Conservation (phyloP, 2,329 filamentous ascomycete genomes). For the Penicillium sp. region DNA sequence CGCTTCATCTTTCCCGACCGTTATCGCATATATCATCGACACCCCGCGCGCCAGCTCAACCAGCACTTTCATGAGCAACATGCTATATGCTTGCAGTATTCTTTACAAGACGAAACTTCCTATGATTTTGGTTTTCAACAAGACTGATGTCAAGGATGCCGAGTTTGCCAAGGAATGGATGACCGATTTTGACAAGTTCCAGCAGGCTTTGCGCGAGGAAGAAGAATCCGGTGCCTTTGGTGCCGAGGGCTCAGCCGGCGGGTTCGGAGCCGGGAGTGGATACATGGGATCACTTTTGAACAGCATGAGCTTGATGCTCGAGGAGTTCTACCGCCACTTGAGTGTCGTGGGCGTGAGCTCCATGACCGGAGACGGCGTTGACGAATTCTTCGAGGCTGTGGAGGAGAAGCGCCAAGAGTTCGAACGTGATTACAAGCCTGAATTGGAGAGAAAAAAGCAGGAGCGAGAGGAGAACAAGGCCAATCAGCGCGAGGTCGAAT, state of each 20-base stretch:
- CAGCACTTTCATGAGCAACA: conserved; percentile 98
- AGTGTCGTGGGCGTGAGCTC: conserved; percentile 91
- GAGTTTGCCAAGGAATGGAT: conserved; percentile 95
- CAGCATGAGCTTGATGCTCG: conserved; percentile 95
- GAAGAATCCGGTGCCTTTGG: conserved; percentile 76
- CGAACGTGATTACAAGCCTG: conserved; percentile 83
- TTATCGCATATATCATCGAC: conserved; percentile 96
- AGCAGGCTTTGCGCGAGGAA: conserved; percentile 76
- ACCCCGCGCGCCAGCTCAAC: conserved; percentile 91
- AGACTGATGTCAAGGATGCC: conserved; percentile 91
- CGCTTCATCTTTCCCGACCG: conserved; percentile 90
- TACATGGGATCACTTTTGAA: conserved; percentile 97
- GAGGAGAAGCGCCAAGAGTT: conserved; percentile 86
- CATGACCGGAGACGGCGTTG: conserved; percentile 85
- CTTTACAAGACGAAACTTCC: conserved; percentile 98
- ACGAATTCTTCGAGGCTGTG: conserved; percentile 91
- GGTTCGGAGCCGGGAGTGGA: conserved; percentile 70
- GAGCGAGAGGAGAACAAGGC: conserved; percentile 75
- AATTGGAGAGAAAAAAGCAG: conserved; percentile 73
- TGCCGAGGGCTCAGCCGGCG: conserved; percentile 61
- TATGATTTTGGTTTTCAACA: conserved; percentile 99
- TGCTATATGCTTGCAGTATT: conserved; percentile 98
- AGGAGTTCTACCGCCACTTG: conserved; percentile 94
- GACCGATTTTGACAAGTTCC: conserved; percentile 97
- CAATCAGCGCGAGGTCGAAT: conserved; percentile 70